Percentiles rank a stretch among this genome's conserved stretches.
Conservation (phyloP, 108 stramenopile genomes). For the Cyclotella atomus region DNA sequence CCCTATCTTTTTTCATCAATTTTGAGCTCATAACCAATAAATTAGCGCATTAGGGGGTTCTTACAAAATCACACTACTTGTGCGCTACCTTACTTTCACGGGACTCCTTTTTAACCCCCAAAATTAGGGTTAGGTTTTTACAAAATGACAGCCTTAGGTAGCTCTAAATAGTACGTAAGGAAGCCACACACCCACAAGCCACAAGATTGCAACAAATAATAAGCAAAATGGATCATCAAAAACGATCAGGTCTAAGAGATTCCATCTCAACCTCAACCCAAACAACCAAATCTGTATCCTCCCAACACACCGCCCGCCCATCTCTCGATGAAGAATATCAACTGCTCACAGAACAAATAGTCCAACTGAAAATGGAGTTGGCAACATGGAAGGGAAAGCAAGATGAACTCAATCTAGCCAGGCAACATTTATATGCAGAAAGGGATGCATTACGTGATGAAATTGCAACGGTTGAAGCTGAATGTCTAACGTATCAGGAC, state of each 20-base stretch:
- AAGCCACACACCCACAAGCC: too few relatives aligned
- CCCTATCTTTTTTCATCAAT: too few relatives aligned
- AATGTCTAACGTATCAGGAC: background rate
- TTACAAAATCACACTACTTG: too few relatives aligned
- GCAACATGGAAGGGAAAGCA: slow-evolving; percentile 10
- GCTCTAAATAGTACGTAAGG: too few relatives aligned
- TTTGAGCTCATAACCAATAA: too few relatives aligned
- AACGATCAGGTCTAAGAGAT: background rate
- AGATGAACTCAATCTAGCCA: background rate
- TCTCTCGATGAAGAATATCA: slow-evolving; percentile 12
- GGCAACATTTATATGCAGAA: background rate
- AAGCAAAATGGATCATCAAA: background rate
- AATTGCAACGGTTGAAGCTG: background rate
- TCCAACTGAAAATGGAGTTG: slow-evolving; percentile 17
- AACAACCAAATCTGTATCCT: background rate
- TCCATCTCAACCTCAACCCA: slow-evolving; percentile 4
- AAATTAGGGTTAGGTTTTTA: too few relatives aligned
- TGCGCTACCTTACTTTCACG: too few relatives aligned
- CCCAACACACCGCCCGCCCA: background rate
- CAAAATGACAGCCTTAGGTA: too few relatives aligned
- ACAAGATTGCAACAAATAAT: too few relatives aligned
- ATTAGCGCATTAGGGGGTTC: too few relatives aligned
- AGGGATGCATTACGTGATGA: background rate
- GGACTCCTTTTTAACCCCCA: too few relatives aligned
- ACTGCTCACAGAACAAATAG: slow-evolving; percentile 10